Evolutionary conservation across 257 asterid species (phyloP).

Genomic region (Lycium barbarum): DNA sequence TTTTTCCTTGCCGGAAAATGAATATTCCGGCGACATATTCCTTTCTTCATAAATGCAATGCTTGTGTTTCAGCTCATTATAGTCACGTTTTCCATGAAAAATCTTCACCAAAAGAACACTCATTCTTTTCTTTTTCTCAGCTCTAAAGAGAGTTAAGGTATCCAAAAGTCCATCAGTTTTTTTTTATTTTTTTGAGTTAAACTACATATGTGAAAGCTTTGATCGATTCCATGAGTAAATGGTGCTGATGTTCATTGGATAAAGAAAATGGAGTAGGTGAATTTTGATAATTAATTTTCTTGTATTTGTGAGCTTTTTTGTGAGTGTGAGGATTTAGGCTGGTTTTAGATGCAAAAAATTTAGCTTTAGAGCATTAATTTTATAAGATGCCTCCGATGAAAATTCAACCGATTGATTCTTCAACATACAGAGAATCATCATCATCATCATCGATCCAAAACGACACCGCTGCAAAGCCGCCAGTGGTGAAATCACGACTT

Average conservation of each 20-base stretch:
- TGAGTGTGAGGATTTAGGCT: not conserved
- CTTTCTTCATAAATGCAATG: conserved; percentile 40
- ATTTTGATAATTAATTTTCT: not conserved
- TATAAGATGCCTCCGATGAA: conserved; percentile 60
- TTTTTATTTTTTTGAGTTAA: conserved; percentile 23
- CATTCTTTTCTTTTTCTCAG: conserved; percentile 27
- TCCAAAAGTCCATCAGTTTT: not conserved
- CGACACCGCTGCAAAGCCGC: conserved; percentile 60
- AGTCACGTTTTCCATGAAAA: conserved; percentile 79
- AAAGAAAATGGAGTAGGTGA: conserved; percentile 27
- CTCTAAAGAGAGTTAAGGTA: conserved; percentile 15
- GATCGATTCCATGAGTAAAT: not conserved
- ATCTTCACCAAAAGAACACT: conserved; percentile 33
- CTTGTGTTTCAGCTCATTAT: conserved; percentile 56
- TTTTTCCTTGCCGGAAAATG: conserved; percentile 45
- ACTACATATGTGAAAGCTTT: not conserved
- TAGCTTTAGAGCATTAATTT: no score
- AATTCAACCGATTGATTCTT: conserved; percentile 80
- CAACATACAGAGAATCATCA: conserved; percentile 34
- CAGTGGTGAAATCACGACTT: conserved; percentile 70
- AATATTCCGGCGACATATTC: conserved; percentile 44
- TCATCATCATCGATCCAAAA: conserved; percentile 46
- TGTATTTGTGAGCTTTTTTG: conserved; percentile 15
- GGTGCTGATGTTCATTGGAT: conserved; percentile 36
- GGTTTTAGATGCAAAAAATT: not conserved